Evolutionary conservation across 2,329 filamentous ascomycete species (phyloP).

Genomic region (Epicoccum sorghinum): DNA sequence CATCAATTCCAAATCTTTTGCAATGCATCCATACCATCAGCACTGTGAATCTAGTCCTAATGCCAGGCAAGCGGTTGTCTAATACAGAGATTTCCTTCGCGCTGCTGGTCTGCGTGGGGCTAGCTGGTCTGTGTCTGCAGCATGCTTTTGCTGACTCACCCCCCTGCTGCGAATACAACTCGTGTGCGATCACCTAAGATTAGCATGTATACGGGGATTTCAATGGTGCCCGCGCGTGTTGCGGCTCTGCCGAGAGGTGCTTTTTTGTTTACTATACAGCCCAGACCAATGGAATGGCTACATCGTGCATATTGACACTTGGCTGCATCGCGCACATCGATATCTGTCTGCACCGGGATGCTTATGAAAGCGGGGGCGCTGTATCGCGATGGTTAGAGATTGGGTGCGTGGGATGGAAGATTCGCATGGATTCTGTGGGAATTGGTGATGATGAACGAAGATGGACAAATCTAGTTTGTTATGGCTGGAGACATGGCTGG

Average conservation of each 20-base stretch:
- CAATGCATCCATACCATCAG: not conserved
- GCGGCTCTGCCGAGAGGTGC: too few species aligned
- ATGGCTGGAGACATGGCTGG: constrained; percentile 14
- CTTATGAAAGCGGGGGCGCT: too few species aligned
- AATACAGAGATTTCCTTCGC: too few species aligned
- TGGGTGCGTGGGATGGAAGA: constrained; percentile 9
- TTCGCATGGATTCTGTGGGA: not conserved
- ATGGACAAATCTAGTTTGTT: not conserved
- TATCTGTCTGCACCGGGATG: not conserved
- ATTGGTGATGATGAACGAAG: not conserved
- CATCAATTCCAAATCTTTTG: constrained; percentile 9
- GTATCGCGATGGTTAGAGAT: too few species aligned
- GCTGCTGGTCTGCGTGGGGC: too few species aligned
- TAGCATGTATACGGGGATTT: constrained; percentile 18
- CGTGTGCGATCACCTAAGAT: constrained; percentile 43
- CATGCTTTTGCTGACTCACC: constrained; percentile 42
- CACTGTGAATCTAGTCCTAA: not conserved
- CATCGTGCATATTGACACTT: not conserved
- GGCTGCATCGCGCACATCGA: constrained; percentile 1
- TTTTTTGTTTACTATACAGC: not conserved
- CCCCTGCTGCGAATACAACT: constrained; percentile 23
- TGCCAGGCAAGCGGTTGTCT: not conserved
- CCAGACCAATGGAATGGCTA: not conserved
- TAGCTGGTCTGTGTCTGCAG: too few species aligned
- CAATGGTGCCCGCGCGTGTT: too few species aligned